phyloP scores from a whole-genome alignment of 306 rosid genomes.

The Inga leiocalycina region DNA sequence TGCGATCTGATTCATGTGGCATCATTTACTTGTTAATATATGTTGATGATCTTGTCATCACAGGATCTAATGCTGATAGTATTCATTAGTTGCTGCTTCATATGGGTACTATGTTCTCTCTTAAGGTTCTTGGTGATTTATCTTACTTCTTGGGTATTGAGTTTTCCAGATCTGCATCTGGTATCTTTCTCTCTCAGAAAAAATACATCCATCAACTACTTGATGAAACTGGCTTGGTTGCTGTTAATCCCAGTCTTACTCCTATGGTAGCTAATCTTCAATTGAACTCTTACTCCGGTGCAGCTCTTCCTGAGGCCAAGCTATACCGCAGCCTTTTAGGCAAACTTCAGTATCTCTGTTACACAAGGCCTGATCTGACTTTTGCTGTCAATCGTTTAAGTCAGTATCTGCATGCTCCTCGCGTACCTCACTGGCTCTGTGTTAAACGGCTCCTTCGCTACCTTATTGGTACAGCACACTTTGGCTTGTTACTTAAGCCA shows the following conservation, averaged over 20 bases:
- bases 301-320: not conserved
- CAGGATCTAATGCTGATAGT: not conserved
- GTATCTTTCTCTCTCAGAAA: not conserved
- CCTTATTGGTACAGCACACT: not conserved
- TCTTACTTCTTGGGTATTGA: not conserved
- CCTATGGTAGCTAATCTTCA: not conserved
- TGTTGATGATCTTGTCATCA: not conserved
- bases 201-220: not conserved
- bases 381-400: not conserved
- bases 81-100: rapidly evolving
- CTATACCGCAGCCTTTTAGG: not conserved
- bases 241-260: not conserved
- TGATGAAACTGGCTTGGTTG: not conserved
- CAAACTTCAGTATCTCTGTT: not conserved
- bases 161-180: not conserved
- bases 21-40: not conserved
- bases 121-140: not conserved
- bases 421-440: rapidly evolving
- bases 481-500: not conserved
- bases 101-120: not conserved
- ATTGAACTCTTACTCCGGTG: not conserved
- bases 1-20: too few species aligned
- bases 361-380: not conserved
- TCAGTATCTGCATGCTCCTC: not conserved
- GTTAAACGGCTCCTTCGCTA: not conserved